Conservation (phyloP, 1,139 yeast species). For the Yamadazyma diddensiae region DNA sequence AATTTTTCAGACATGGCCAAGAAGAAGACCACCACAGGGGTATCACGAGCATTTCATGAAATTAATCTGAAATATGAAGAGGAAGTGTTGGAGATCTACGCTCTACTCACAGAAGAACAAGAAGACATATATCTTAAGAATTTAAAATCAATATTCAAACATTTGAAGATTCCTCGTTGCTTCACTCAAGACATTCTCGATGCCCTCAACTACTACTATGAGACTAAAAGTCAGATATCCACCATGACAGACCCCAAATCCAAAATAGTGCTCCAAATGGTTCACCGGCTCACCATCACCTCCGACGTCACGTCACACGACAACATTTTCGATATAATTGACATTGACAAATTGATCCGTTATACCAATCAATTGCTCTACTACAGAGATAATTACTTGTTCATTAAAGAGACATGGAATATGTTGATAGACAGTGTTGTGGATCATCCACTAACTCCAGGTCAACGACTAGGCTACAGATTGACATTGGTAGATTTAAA, state of each 20-base stretch:
- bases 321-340: constrained; percentile 37
- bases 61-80: constrained; percentile 25
- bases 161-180: constrained; percentile 29
- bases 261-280: constrained; percentile 23
- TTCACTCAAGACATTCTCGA: constrained; percentile 31
- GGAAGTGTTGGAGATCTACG: constrained; percentile 32
- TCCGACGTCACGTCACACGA: constrained; percentile 14
- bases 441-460: constrained; percentile 5
- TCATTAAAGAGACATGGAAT: constrained; percentile 34
- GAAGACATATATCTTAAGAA: constrained; percentile 31
- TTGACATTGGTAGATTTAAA: constrained; percentile 34
- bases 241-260: constrained; percentile 16
- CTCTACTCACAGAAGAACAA: constrained; percentile 20
- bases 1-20: constrained; percentile 7
- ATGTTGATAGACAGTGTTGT: constrained; percentile 26
- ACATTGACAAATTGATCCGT: constrained; percentile 37
- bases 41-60: constrained; percentile 14
- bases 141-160: constrained; percentile 23
- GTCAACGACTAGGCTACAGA: constrained; percentile 11
- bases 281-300: constrained; percentile 32
- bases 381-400: constrained; percentile 31
- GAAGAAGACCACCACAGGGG: constrained; percentile 4
- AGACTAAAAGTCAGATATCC: constrained; percentile 11
- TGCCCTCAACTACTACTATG: constrained; percentile 36
- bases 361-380: constrained; percentile 28